A percentile compares a stretch with the other conserved stretches of the same genome.
These are phyloP conservation scores for Bathelium albidoporum DNA, from an alignment of 495 filamentous ascomycete genomes.

Conservation along the genomic window DNA sequence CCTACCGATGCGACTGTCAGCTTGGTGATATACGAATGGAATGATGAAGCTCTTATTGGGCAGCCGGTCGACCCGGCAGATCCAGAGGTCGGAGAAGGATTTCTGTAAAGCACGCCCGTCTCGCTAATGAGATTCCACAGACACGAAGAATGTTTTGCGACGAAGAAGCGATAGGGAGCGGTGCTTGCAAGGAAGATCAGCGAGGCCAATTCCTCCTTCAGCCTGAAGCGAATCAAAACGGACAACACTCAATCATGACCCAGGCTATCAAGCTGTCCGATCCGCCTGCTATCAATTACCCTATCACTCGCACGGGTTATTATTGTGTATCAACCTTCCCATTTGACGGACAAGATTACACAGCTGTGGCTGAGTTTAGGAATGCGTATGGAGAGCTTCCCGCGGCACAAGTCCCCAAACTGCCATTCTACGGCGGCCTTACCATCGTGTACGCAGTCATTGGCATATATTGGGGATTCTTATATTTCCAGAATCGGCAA, in stretches of 20 bases:
- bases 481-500: conserved; percentile 87
- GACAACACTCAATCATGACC: conserved; percentile 61
- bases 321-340: conserved; percentile 81
- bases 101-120: not conserved
- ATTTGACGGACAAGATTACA: conserved; percentile 54
- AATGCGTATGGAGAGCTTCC: conserved; percentile 96
- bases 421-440: conserved; percentile 93
- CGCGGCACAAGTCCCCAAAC: conserved; percentile 87
- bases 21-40: conserved; percentile 90
- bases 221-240: conserved; percentile 56
- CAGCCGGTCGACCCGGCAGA: conserved; percentile 14
- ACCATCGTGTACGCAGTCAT: conserved; percentile 91
- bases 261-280: conserved; percentile 74
- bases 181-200: conserved; percentile 60
- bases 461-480: conserved; percentile 80
- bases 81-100: conserved; percentile 10
- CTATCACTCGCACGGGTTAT: conserved; percentile 80
- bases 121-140: not conserved
- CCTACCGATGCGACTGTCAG: conserved; percentile 63
- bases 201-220: conserved; percentile 79
- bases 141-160: conserved; percentile 47
- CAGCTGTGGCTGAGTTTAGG: conserved; percentile 76
- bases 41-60: conserved; percentile 72
- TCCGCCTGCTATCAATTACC: conserved; percentile 63
- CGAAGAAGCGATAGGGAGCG: conserved; percentile 49